phyloP scores from a whole-genome alignment of 805 yeast species.

The Zygosaccharomyces pseudorouxii region DNA sequence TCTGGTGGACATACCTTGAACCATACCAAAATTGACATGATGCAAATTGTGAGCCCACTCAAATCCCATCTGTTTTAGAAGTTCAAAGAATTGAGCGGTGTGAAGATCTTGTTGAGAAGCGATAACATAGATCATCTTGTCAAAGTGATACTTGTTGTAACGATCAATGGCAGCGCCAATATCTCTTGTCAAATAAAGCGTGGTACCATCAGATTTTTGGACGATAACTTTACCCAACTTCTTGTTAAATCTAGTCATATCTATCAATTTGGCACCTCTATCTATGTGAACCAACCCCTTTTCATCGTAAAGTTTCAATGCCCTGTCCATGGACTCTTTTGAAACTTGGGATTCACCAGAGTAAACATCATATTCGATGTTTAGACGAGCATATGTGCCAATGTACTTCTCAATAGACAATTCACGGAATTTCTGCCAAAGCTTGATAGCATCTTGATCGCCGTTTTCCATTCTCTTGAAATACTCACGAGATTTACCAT shows the following conservation, averaged over 20 bases:
- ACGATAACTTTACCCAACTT: constrained; percentile 90
- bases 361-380: constrained; percentile 81
- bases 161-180: constrained; percentile 95
- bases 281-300: constrained; percentile 75
- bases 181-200: constrained; percentile 90
- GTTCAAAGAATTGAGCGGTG: constrained; percentile 88
- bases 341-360: constrained; percentile 96
- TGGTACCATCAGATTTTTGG: constrained; percentile 92
- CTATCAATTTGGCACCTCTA: constrained; percentile 86
- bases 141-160: constrained; percentile 76
- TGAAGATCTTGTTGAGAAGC: constrained; percentile 97
- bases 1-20: constrained; percentile 96
- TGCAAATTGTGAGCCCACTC: constrained; percentile 77
- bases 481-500: constrained; percentile 80
- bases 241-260: constrained; percentile 78
- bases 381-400: constrained; percentile 85
- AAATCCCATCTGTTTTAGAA: constrained; percentile 82
- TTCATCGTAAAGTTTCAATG: constrained; percentile 56
- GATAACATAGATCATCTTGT: constrained; percentile 93
- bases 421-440: constrained; percentile 90
- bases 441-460: constrained; percentile 65
- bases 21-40: constrained; percentile 96
- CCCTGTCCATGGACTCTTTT: constrained; percentile 62
- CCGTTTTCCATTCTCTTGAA: constrained; percentile 93
- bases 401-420: constrained; percentile 81